Conservation (phyloP, 2,329 filamentous ascomycete species). For the Botryotinia narcissicola region DNA sequence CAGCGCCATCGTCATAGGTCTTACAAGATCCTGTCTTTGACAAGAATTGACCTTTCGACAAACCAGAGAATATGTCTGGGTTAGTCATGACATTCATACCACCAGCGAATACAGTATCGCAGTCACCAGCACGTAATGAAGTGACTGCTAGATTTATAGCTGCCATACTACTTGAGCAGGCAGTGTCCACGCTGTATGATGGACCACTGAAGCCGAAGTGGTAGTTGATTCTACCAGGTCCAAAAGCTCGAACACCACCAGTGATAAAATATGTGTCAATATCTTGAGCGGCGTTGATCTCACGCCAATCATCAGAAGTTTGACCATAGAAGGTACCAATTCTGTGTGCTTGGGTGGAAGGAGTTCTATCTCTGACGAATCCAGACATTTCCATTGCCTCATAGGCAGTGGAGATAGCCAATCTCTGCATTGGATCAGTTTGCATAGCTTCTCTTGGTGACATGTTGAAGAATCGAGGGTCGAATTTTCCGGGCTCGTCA, state of each 20-base stretch:
- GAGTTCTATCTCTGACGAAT: conserved; percentile 25
- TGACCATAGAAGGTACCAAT: conserved; percentile 27
- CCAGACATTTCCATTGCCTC: conserved; percentile 47
- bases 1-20: conserved; percentile 34
- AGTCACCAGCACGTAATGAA: conserved; percentile 47
- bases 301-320: conserved; percentile 28
- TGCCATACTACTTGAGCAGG: conserved; percentile 55
- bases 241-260: conserved; percentile 33
- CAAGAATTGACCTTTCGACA: conserved; percentile 46
- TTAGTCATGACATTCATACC: conserved; percentile 39
- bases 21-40: conserved; percentile 40
- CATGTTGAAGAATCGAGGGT: conserved; percentile 81
- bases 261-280: conserved; percentile 35
- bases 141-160: conserved; percentile 54
- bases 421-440: conserved; percentile 75
- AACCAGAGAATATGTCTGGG: conserved; percentile 25
- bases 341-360: conserved; percentile 43
- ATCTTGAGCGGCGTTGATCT: conserved; percentile 28
- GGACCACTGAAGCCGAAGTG: conserved; percentile 46
- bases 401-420: conserved; percentile 73
- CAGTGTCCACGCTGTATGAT: conserved; percentile 57
- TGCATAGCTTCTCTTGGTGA: conserved; percentile 75
- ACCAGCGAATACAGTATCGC: conserved; percentile 44
- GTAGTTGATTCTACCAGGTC: conserved; percentile 40
- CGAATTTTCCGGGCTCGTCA: conserved; percentile 71